phyloP scores from a whole-genome alignment of 306 rosid genomes.

The Adenanthera pavonina region DNA sequence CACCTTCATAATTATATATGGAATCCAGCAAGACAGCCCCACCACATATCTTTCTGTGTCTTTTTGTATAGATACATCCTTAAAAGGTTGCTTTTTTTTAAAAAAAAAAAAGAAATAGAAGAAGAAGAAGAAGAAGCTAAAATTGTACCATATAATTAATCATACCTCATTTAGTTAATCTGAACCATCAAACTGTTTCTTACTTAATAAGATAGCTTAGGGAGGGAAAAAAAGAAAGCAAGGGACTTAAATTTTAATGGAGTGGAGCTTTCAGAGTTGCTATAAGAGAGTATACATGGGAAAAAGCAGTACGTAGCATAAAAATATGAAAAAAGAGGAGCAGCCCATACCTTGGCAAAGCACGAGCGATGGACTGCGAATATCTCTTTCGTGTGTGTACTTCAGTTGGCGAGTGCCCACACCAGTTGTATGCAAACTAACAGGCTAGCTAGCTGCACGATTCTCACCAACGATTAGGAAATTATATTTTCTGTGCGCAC shows the following conservation, averaged over 20 bases:
- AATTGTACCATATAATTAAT: background rate
- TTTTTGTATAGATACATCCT: background rate
- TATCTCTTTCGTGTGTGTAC: conserved; percentile 1
- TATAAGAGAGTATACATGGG: conserved; percentile 24
- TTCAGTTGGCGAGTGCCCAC: conserved; percentile 40
- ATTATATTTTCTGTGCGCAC: too few species aligned
- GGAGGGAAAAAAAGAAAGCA: background rate
- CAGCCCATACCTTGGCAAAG: conserved; percentile 39
- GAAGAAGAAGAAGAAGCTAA: too few species aligned
- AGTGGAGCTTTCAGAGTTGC: conserved; percentile 26
- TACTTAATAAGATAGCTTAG: background rate
- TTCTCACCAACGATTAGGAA: background rate
- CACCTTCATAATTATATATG: background rate
- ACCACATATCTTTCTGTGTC: conserved; percentile 10
- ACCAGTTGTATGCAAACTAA: background rate
- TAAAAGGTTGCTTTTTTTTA: background rate
- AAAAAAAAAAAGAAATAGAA: background rate
- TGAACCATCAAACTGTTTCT: background rate
- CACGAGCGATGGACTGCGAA: background rate
- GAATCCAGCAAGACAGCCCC: conserved; percentile 41
- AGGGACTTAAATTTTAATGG: background rate
- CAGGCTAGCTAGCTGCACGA: background rate
- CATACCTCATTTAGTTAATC: background rate
- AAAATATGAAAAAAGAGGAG: conserved; percentile 37
- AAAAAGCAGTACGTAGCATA: conserved; percentile 32